Evolutionary conservation across 768 basidiomycete genomes (phyloP), one percentile per base, ranked within the genome.

Genomic region (Tricholomella constricta): DNA sequence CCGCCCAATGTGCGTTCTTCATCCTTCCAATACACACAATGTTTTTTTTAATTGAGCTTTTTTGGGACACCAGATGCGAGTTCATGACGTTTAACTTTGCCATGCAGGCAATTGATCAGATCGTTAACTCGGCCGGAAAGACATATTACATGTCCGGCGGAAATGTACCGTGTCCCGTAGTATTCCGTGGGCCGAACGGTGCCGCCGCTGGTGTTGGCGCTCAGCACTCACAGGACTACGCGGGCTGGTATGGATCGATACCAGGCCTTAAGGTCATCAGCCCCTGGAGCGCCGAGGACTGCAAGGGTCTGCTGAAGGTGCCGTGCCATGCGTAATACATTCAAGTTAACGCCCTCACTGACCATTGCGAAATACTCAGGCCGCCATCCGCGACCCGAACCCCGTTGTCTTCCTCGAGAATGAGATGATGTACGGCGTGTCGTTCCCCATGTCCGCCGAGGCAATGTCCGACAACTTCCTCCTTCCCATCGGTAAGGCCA

Each of bases 11-110:
- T 91, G 69, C 53, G 85, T 65, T 49, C 49, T 12, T 26, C 43
- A 20, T 38, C 27, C 43, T 51, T 7, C 37, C 2, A 45, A 20
- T 40, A 42, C 19, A 42, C 27, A 14, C 27, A 56, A 27, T 51
- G 43, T 55, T 38, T n/a, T 49, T 37, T 53, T 38, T 41, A 32
- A 31, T 43, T 59, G 38, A 64, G 40, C 49, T 54, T 58, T 22
- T 60, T 36, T 26, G 34, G 35, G 25, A 29, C 22, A 34, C 27
- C 54, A 94, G 91, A 65, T 98, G 95, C 82, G 96, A 98, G 79
- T 99, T 98, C 79, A 98, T 98, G 96, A 98, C 96, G 14, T 98
- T 96, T 81, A 98, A 99, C 81, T 98, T 99, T 69, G 96, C 96
- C 60, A 99, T 98, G 96, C 94, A 95, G 75, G 95, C 97, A 53